Evolutionary conservation across 148 eudicot genomes (phyloP).

Genomic region (Silene conica): DNA sequence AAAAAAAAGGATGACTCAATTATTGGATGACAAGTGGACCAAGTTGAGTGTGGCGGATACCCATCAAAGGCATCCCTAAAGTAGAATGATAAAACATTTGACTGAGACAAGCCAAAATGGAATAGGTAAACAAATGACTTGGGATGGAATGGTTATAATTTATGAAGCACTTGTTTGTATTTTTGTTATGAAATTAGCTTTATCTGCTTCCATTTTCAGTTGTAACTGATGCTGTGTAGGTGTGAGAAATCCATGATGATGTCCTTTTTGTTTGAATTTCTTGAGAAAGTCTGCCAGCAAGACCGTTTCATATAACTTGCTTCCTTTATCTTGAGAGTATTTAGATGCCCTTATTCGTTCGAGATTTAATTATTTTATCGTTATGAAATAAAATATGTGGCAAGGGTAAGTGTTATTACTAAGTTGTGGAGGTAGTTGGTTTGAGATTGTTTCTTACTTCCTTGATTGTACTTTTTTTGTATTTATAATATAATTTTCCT

Average conservation of each 20-base stretch:
- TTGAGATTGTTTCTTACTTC: background rate
- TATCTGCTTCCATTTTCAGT: background rate
- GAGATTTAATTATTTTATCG: background rate
- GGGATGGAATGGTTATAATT: too few relatives aligned
- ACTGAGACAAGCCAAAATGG: too few relatives aligned
- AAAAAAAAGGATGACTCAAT: too few relatives aligned
- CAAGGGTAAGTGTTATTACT: background rate
- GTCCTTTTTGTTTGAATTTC: constrained; percentile 2
- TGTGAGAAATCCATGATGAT: background rate
- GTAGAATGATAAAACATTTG: too few relatives aligned
- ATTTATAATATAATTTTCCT: too few relatives aligned
- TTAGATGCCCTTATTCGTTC: background rate
- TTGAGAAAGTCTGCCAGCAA: background rate
- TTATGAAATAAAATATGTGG: background rate
- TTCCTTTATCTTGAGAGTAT: background rate
- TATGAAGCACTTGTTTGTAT: too few relatives aligned
- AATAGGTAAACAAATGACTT: too few relatives aligned
- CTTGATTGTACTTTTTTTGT: too few relatives aligned
- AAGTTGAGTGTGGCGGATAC: too few relatives aligned
- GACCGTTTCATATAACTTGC: background rate
- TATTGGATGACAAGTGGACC: too few relatives aligned
- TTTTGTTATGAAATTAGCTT: too few relatives aligned
- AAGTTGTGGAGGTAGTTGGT: background rate
- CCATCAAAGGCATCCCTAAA: too few relatives aligned
- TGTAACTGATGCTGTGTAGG: background rate